Percentiles rank a stretch among this genome's conserved stretches.
These are phyloP conservation scores for Trichoderma semiorbis DNA, from an alignment of 2,329 filamentous ascomycete species.

Conservation along the genomic window DNA sequence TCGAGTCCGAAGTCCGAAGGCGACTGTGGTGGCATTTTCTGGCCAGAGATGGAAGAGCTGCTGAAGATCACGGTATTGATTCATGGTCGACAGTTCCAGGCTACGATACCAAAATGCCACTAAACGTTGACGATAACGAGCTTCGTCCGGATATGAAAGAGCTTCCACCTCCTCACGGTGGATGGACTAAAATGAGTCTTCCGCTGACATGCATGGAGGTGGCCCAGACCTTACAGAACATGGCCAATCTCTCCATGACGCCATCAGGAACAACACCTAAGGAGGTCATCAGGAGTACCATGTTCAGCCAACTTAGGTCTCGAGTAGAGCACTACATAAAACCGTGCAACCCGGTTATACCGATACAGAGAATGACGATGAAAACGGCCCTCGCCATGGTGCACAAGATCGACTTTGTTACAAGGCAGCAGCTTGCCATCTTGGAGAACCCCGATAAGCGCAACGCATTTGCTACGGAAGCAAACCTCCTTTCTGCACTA, in stretches of 20 bases:
- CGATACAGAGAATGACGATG: slow-evolving; percentile 35
- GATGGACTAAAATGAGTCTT: slow-evolving; percentile 58
- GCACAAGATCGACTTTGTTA: slow-evolving; percentile 35
- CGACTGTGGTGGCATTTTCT: slow-evolving; percentile 54
- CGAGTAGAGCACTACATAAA: slow-evolving; percentile 33
- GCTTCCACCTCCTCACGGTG: slow-evolving; percentile 38
- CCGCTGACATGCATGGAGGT: slow-evolving; percentile 52
- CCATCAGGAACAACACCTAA: slow-evolving; percentile 20
- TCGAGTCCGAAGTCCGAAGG: slow-evolving; percentile 54
- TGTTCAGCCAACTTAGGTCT: slow-evolving; percentile 34
- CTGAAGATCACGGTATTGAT: slow-evolving; percentile 53
- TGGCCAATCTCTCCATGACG: slow-evolving; percentile 24
- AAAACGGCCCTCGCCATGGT: slow-evolving; percentile 29
- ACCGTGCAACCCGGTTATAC: slow-evolving; percentile 52
- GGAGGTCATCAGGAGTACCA: slow-evolving; percentile 36
- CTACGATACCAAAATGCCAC: slow-evolving; percentile 29
- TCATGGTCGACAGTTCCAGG: slow-evolving; percentile 18
- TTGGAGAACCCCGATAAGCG: slow-evolving; percentile 23
- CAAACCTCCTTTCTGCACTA: slow-evolving; percentile 34
- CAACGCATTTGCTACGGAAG: slow-evolving; percentile 27
- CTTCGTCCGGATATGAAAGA: slow-evolving; percentile 40
- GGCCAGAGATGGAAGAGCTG: slow-evolving; percentile 47
- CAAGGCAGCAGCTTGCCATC: slow-evolving; percentile 28
- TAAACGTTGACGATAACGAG: slow-evolving; percentile 46
- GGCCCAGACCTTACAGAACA: slow-evolving; percentile 28